Evolutionary conservation across 2,329 filamentous ascomycete genomes (phyloP).

Genomic region (Botrytis medusae): DNA sequence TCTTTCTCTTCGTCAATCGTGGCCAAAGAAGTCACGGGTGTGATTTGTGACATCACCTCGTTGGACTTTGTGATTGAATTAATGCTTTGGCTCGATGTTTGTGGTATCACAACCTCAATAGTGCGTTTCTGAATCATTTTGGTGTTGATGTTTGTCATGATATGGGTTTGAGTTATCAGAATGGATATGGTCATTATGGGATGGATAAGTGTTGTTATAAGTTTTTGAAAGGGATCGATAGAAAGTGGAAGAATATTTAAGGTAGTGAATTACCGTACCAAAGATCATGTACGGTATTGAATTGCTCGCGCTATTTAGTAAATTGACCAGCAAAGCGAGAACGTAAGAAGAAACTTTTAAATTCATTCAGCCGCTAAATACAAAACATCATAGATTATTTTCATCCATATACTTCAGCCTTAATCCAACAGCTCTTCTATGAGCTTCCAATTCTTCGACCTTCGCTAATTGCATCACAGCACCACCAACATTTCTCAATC

Average conservation of each 20-base stretch:
- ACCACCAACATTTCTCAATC: conserved; percentile 77
- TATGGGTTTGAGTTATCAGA: neutral
- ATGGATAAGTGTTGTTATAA: neutral
- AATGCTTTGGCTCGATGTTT: neutral
- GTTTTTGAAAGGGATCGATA: neutral
- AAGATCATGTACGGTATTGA: neutral
- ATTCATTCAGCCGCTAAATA: conserved; percentile 9
- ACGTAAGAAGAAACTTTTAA: neutral
- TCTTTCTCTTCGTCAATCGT: neutral
- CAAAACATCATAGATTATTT: conserved; percentile 25
- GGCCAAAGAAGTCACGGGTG: neutral
- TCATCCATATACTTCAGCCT: conserved; percentile 51
- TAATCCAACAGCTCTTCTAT: conserved; percentile 72
- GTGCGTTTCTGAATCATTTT: conserved; percentile 8
- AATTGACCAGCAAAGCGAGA: neutral
- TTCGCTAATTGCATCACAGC: conserved; percentile 95
- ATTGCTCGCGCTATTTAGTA: neutral
- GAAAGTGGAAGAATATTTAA: neutral
- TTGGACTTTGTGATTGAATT: neutral
- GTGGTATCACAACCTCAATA: neutral
- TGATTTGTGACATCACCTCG: neutral
- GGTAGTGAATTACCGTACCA: neutral
- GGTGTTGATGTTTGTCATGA: neutral
- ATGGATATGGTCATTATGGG: neutral
- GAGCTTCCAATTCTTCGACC: conserved; percentile 92